Evolutionary conservation across 257 asterid genomes (phyloP), one percentile per base, ranked within the genome.

Genomic region (Prunella vulgaris): DNA sequence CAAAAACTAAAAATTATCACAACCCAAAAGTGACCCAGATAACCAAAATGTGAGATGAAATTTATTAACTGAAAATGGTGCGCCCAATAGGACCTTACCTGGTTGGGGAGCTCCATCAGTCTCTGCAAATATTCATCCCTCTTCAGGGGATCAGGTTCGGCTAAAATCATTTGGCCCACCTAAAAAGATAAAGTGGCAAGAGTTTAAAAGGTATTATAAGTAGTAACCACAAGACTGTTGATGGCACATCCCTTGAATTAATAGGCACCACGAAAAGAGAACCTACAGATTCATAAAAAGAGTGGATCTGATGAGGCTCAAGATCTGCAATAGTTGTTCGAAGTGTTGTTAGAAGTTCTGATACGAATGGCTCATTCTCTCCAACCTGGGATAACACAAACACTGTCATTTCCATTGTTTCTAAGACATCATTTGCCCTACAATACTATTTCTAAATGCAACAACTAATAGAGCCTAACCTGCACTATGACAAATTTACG

Each of bases 91-190:
- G 77, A 79, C 22, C 76, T 62, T 76, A 81, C 99, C 90, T 89
- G 99, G 81, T 94, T 91, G 66, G 99, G 99, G 76, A 89, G 97
- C 44, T 76, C 85, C 99, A 94, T 94, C 84, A 94, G 82, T 81
- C 95, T 86, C 77, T 84, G 93, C 79, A 94, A 77, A 80, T 87
- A 94, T 70, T 91, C 96, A 7, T 82, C 93, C 81, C 97, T 85
- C 82, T 84, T 91, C 76, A 61, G 80, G 22, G 97, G 88, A 76
- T 91, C 97, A 46, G 97, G 53, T 78, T 91, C 99, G 1, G 96
- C 96, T 77, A 89, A 96, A 68, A 94, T 89, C 99, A 94, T 91
- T 57, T 78, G 83, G 57, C 93, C 95, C 79, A 94, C 99, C 99
- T 94, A 76, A 70, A 66, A 14, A 56, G 64, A 59, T 25, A 66